A percentile compares a stretch with the other conserved stretches of the same genome.
Evolutionary conservation across 2,329 filamentous ascomycete species (phyloP).

Genomic region (Calonectria ilicicola): DNA sequence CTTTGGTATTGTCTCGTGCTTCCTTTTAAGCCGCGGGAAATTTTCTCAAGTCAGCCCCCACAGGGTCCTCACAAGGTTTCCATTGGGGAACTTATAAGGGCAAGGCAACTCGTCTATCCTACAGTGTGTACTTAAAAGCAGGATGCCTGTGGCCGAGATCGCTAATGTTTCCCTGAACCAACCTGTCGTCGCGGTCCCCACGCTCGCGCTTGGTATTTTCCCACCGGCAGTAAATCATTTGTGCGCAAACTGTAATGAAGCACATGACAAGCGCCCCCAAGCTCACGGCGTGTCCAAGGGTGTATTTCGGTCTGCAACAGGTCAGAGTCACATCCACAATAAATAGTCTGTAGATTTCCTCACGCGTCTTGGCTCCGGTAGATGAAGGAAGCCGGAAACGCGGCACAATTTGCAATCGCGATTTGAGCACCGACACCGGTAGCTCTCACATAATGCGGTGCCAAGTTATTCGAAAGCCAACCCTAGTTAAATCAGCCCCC

Average conservation of each 20-base stretch:
- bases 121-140: background rate
- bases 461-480: slow-evolving; percentile 7
- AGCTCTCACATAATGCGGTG: slow-evolving; percentile 4
- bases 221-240: background rate
- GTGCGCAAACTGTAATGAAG: background rate
- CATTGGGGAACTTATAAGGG: background rate
- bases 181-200: background rate
- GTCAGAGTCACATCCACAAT: background rate
- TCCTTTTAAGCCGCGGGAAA: background rate
- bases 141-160: slow-evolving; percentile 7
- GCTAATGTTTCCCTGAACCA: background rate
- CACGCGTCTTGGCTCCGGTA: slow-evolving; percentile 7
- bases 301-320: background rate
- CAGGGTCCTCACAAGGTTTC: too few species aligned
- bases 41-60: background rate
- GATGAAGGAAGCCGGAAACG: slow-evolving; percentile 7
- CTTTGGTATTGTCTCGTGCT: background rate
- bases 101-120: too few species aligned
- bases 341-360: background rate
- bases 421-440: background rate
- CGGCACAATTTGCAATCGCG: slow-evolving; percentile 4
- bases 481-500: background rate
- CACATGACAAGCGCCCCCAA: background rate
- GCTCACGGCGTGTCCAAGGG: background rate
- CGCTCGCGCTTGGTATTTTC: slow-evolving; percentile 8